Conservation (phyloP, 2,329 filamentous ascomycete genomes). For the Penicillium glabrum region DNA sequence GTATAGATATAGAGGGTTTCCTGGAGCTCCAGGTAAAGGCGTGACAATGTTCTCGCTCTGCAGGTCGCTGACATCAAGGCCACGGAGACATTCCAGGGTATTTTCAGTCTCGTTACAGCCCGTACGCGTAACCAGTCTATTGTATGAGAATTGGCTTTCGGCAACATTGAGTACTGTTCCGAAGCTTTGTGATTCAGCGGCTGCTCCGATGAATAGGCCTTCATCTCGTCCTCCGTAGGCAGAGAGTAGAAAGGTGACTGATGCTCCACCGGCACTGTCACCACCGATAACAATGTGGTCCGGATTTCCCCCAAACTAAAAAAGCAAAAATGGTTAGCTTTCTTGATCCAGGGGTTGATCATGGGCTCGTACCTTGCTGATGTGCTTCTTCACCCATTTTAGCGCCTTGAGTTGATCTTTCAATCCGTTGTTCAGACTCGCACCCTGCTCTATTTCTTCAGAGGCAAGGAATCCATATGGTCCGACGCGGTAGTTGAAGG, state of each 20-base stretch:
- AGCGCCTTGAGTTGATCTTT: slow-evolving; percentile 69
- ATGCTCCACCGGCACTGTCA: slow-evolving; percentile 64
- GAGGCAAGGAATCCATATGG: slow-evolving; percentile 70
- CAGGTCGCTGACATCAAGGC: slow-evolving; percentile 43
- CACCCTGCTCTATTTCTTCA: slow-evolving; percentile 50
- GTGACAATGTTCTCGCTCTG: slow-evolving; percentile 49
- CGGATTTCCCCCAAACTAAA: slow-evolving; percentile 68
- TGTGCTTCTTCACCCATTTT: slow-evolving; percentile 68
- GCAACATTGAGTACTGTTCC: slow-evolving; percentile 48
- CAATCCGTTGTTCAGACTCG: slow-evolving; percentile 67
- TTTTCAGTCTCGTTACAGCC: slow-evolving; percentile 43
- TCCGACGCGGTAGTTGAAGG: slow-evolving; percentile 75
- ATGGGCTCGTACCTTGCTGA: slow-evolving; percentile 43
- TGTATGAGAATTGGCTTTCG: slow-evolving; percentile 54
- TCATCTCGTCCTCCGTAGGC: slow-evolving; percentile 52
- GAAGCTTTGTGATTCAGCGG: slow-evolving; percentile 56
- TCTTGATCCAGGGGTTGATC: not conserved
- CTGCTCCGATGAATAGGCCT: slow-evolving; percentile 53
- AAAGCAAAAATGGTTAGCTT: not conserved
- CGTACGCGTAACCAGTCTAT: slow-evolving; percentile 52
- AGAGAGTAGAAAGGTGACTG: slow-evolving; percentile 64
- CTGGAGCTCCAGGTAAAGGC: slow-evolving; percentile 46
- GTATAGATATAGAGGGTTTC: slow-evolving; percentile 52
- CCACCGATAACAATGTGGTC: slow-evolving; percentile 68
- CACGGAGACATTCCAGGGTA: slow-evolving; percentile 52